Percentiles rank a stretch among this genome's conserved stretches.
Evolutionary conservation across 805 yeast genomes (phyloP).

Genomic region (Maudiozyma turicensis): DNA sequence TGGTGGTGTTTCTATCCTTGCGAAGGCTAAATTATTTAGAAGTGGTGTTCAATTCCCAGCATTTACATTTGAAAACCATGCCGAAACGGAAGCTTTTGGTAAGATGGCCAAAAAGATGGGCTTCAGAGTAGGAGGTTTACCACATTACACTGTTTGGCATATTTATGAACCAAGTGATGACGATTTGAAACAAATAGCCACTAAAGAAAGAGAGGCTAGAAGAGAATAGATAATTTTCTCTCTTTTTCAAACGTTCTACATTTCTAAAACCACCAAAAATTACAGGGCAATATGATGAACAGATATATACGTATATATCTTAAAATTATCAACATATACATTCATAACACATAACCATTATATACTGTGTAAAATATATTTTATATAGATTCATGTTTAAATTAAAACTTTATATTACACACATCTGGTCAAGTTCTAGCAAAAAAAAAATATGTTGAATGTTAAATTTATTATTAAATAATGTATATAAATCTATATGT

Average conservation of each 20-base stretch:
- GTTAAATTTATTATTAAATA: too few relatives aligned
- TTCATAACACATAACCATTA: too few relatives aligned
- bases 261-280: too few relatives aligned
- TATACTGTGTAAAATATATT: too few relatives aligned
- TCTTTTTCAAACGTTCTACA: too few relatives aligned
- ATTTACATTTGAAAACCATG: conserved; percentile 73
- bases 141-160: conserved; percentile 87
- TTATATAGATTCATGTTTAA: too few relatives aligned
- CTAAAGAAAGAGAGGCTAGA: conserved; percentile 44
- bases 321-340: too few relatives aligned
- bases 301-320: too few relatives aligned
- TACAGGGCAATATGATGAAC: too few relatives aligned
- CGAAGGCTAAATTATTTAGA: conserved; percentile 64
- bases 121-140: conserved; percentile 74
- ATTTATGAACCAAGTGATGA: conserved; percentile 84
- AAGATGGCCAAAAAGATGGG: conserved; percentile 75
- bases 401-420: too few relatives aligned
- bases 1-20: conserved; percentile 77
- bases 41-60: conserved; percentile 81
- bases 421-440: too few relatives aligned
- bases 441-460: too few relatives aligned
- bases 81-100: conserved; percentile 84
- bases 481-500: background rate
- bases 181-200: conserved; percentile 61
- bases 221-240: background rate